Conservation (phyloP, 2,329 filamentous ascomycete genomes). For the Fusarium guadeloupense region DNA sequence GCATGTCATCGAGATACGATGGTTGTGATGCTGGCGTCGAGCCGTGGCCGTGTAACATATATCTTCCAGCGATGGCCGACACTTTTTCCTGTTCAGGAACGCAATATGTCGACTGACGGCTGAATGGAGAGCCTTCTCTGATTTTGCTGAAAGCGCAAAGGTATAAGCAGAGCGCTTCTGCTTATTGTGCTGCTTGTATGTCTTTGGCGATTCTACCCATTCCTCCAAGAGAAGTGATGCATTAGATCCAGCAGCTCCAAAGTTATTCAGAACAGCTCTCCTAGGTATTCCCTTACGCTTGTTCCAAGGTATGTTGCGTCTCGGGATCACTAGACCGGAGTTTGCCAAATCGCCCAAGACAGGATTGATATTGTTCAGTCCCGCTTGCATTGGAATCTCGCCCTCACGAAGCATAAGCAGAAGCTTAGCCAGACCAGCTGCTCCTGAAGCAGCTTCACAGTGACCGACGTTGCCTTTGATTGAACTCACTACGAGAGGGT, state of each 20-base stretch:
- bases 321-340: neutral
- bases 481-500: neutral
- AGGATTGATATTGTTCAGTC: neutral
- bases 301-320: neutral
- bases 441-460: neutral
- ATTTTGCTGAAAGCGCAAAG: neutral
- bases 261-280: conserved; percentile 2
- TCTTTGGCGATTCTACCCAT: neutral
- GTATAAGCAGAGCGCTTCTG: neutral
- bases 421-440: neutral
- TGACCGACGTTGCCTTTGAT: conserved; percentile 1
- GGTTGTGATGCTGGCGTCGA: neutral
- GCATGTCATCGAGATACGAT: neutral
- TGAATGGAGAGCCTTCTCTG: neutral
- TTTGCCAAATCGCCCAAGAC: neutral
- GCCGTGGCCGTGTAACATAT: conserved; percentile 1
- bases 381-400: neutral
- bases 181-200: neutral
- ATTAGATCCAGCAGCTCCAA: conserved; percentile 3
- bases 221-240: conserved; percentile 2
- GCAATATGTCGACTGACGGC: neutral
- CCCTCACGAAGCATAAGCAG: neutral
- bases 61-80: neutral
- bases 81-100: neutral
- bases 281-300: neutral